Conservation (phyloP, 306 rosid genomes). For the Purshia tridentata region DNA sequence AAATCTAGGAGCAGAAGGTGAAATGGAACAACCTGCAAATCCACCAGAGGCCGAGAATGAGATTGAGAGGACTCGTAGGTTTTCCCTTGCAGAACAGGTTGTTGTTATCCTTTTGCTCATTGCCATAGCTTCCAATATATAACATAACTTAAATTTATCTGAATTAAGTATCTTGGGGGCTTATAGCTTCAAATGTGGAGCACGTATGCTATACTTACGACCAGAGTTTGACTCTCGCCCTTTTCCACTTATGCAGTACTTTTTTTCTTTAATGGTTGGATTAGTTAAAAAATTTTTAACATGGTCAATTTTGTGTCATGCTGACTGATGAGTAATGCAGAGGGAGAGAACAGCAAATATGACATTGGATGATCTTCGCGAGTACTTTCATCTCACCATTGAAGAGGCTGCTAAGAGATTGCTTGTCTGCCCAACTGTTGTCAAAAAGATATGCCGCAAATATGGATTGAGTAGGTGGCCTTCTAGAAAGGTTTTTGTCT, state of each 20-base stretch:
- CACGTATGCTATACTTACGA: too few relatives aligned
- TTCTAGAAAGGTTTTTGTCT: conserved; percentile 57
- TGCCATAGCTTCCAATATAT: too few relatives aligned
- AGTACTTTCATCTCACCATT: conserved; percentile 53
- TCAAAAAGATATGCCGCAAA: conserved; percentile 69
- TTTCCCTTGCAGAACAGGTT: conserved; percentile 52
- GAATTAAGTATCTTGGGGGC: neutral
- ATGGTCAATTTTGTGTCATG: neutral
- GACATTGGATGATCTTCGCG: conserved; percentile 44
- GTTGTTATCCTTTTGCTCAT: neutral
- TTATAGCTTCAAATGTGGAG: neutral
- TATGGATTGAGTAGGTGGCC: conserved; percentile 67
- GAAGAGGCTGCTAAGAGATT: conserved; percentile 46
- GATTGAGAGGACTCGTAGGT: conserved; percentile 10
- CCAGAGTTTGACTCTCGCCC: too few relatives aligned
- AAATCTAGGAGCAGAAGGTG: conserved; percentile 11
- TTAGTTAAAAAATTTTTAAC: neutral
- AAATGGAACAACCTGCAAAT: conserved; percentile 9
- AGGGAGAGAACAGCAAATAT: conserved; percentile 53
- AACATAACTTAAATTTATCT: too few relatives aligned
- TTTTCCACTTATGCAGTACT: too few relatives aligned
- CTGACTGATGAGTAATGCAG: conserved; percentile 33
- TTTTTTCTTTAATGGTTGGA: too few relatives aligned
- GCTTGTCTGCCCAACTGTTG: conserved; percentile 55
- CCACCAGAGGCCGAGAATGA: neutral